These are phyloP conservation scores for Tuber magnatum DNA, from an alignment of 495 filamentous ascomycete genomes.

Conservation along the genomic window DNA sequence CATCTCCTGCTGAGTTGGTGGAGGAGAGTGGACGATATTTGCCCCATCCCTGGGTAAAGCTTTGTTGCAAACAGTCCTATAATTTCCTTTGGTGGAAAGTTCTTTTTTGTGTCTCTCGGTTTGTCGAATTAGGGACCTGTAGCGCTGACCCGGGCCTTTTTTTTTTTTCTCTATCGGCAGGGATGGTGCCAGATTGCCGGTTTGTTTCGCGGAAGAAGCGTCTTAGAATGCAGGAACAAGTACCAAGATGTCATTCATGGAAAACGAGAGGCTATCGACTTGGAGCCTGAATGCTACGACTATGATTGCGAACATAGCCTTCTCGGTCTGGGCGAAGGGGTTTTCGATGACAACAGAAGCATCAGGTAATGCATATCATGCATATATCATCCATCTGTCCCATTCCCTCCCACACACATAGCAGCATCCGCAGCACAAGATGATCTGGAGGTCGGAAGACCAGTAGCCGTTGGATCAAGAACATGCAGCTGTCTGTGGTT, in stretches of 20 bases:
- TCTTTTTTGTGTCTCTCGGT: constrained; percentile 12
- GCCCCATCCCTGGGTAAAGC: background rate
- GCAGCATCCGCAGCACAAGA: constrained; percentile 14
- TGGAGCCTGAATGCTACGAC: constrained; percentile 11
- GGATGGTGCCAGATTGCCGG: constrained; percentile 38
- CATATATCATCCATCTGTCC: background rate
- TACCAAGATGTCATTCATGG: constrained; percentile 17
- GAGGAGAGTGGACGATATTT: background rate
- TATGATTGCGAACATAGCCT: constrained; percentile 11
- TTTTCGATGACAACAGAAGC: constrained; percentile 10
- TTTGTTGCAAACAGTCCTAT: background rate
- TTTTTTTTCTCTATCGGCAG: constrained; percentile 10
- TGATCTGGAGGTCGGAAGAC: constrained; percentile 6
- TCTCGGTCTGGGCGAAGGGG: constrained; percentile 3
- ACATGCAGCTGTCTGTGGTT: constrained; percentile 29
- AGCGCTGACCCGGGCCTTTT: constrained; percentile 23
- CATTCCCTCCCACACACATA: background rate
- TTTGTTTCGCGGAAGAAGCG: constrained; percentile 31
- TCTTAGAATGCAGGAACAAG: constrained; percentile 27
- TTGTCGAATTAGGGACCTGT: constrained; percentile 13
- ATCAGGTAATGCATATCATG: constrained; percentile 20
- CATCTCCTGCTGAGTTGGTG: background rate
- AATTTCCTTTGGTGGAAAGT: background rate
- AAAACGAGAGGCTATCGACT: background rate
- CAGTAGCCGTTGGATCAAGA: constrained; percentile 23